A percentile compares a stretch with the other conserved stretches of the same genome.
phyloP scores from a whole-genome alignment of 306 rosid species.

The Cicer arietinum region DNA sequence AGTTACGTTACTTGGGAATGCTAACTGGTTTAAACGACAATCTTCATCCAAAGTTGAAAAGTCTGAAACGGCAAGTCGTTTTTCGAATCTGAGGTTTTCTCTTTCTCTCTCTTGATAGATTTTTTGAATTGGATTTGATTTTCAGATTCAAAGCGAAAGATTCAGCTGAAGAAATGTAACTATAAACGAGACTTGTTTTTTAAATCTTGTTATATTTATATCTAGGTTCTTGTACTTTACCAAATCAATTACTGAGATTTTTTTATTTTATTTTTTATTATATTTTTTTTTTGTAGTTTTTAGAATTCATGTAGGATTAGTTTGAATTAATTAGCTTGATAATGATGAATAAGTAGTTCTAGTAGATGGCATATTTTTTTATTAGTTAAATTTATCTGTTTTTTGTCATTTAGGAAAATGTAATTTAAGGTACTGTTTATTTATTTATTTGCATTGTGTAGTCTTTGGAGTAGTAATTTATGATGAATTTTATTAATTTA shows the following conservation, averaged over 20 bases:
- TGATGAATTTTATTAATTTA: slow-evolving; percentile 8
- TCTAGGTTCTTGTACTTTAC: background rate
- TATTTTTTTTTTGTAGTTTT: background rate
- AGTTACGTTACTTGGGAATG: background rate
- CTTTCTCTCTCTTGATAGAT: background rate
- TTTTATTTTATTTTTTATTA: background rate
- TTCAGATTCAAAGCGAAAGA: background rate
- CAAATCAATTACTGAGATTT: background rate
- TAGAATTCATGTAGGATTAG: background rate
- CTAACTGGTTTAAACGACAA: background rate
- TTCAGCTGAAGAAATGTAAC: slow-evolving; percentile 10
- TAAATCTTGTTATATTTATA: background rate
- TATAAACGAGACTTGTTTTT: background rate
- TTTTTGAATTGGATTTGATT: slow-evolving; percentile 21
- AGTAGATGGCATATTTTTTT: background rate
- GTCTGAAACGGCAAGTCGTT: slow-evolving; percentile 9
- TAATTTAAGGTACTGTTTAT: background rate
- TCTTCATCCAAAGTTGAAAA: background rate
- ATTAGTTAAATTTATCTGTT: background rate
- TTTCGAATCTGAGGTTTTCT: slow-evolving; percentile 10
- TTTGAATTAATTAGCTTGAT: slow-evolving; percentile 5
- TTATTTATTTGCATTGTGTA: background rate
- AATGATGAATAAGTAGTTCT: slow-evolving; percentile 22
- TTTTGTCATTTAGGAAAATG: slow-evolving; percentile 5
- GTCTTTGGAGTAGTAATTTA: background rate